Evolutionary conservation across 352 stramenopile genomes (phyloP).

Genomic region (Globisporangium sylvaticum): DNA sequence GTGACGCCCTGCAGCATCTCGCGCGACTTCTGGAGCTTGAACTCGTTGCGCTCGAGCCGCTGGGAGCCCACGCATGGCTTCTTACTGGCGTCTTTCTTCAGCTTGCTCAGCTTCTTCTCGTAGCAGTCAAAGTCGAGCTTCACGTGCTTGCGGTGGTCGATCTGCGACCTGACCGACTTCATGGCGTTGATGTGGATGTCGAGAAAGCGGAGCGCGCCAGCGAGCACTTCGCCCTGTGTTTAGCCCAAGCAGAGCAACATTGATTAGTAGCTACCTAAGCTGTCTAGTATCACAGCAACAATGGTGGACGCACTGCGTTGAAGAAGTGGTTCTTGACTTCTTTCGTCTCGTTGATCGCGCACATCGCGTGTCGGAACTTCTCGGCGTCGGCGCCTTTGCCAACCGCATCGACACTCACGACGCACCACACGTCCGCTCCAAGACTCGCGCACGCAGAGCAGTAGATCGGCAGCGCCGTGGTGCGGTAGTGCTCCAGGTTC

Average conservation of each 20-base stretch:
- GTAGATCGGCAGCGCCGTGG: constrained; percentile 53
- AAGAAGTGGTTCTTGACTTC: constrained; percentile 74
- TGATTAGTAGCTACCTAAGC: not conserved
- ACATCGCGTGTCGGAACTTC: constrained; percentile 73
- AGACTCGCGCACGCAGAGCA: constrained; percentile 58
- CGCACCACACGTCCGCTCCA: constrained; percentile 69
- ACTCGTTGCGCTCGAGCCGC: constrained; percentile 53
- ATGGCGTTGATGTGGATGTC: constrained; percentile 78
- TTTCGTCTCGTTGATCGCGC: constrained; percentile 71
- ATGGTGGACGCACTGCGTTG: constrained; percentile 38
- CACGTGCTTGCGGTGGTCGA: constrained; percentile 54
- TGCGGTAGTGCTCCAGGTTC: constrained; percentile 65
- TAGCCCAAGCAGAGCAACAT: not conserved
- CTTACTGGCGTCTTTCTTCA: constrained; percentile 19
- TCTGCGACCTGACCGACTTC: constrained; percentile 68
- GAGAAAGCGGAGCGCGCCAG: constrained; percentile 57
- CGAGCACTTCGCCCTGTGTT: constrained; percentile 51
- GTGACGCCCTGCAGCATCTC: constrained; percentile 47
- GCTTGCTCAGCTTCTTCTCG: constrained; percentile 41
- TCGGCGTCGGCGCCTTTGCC: constrained; percentile 59
- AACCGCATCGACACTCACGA: constrained; percentile 61
- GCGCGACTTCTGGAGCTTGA: constrained; percentile 46
- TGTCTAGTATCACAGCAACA: not conserved
- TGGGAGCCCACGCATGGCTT: constrained; percentile 14
- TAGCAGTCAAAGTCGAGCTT: constrained; percentile 79